Base-by-base conservation (phyloP, 345 rosid genomes). In the Nasturtium officinale region DNA sequence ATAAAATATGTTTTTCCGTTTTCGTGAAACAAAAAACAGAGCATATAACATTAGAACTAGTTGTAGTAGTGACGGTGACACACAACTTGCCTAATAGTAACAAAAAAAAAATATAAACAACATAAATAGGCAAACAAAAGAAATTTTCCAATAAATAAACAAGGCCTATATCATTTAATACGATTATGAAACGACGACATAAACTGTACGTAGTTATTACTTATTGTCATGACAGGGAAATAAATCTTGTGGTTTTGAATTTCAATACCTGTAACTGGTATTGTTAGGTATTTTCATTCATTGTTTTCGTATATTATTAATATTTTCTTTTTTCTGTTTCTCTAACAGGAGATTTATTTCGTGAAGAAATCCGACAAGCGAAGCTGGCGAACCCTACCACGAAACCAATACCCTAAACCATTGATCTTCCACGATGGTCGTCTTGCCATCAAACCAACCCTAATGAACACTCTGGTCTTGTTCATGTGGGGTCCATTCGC, bases 381-480 rank as follows among this genome's bases (percentile, higher is more conserved):
- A 64, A 81, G 48, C 66, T 85, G 90, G 93, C 81, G 72, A 61
- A 68, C 58, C 20, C 85, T 90, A 37, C 82, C 86, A 15, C 74
- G 76, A 52, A 70, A 74, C 9, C 79, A 65, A 32, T 85, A 87
- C 79, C 84, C 87, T 13, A 86, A 82, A 59, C 88, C 92, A 67
- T 73, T 90, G 20, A 79, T 90, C 17, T 92, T 90, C 72, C 98
- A 89, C 30, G 98, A 92, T 47, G 93, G 96, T n/a, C 79, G 97
- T 60, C 75, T 92, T 20, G 93, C 91, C 29, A 73, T 85, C n/a
- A 82, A 53, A 47, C 98, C 97, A 40, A 80, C 84, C 25, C 84
- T 81, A 20, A 13, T 61, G 18, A 71, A 84, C 61, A 65, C 90
- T 28, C 61, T 92, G 7, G 79, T 78, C 63, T 65, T 89, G 80